phyloP scores from a whole-genome alignment of 208 protist genomes.

The Strigomonas galati region DNA sequence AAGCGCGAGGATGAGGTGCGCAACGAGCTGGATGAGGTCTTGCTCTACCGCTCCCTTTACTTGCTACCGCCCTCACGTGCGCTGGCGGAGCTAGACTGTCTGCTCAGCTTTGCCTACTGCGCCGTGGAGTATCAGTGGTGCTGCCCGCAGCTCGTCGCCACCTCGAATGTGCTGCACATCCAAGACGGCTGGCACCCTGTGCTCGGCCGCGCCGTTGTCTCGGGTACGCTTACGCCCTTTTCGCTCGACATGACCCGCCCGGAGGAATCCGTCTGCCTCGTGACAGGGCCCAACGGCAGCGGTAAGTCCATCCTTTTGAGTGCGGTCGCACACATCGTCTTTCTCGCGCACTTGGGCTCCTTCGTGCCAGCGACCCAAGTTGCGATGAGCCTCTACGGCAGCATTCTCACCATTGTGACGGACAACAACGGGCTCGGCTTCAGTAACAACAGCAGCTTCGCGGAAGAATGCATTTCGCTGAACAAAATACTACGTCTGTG shows the following conservation, averaged over 20 bases:
- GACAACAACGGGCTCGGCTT: background rate
- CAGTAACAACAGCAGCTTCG: constrained; percentile 50
- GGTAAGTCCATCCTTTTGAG: constrained; percentile 92
- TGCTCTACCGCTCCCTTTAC: constrained; percentile 59
- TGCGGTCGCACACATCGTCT: constrained; percentile 90
- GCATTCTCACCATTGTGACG: constrained; percentile 41
- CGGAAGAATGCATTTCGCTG: constrained; percentile 58
- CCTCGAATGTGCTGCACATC: constrained; percentile 47
- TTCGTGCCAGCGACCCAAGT: constrained; percentile 85
- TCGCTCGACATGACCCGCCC: constrained; percentile 29
- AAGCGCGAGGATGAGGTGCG: constrained; percentile 64
- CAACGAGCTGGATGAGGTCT: constrained; percentile 45
- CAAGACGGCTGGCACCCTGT: constrained; percentile 70
- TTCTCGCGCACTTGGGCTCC: constrained; percentile 91
- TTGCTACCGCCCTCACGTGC: constrained; percentile 46
- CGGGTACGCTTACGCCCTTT: constrained; percentile 50
- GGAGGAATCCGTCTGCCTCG: constrained; percentile 50
- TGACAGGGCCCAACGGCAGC: constrained; percentile 86
- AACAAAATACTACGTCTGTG: constrained; percentile 56
- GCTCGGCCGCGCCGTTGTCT: constrained; percentile 32
- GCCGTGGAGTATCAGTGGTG: constrained; percentile 68
- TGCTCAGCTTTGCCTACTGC: constrained; percentile 60
- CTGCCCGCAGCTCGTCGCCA: constrained; percentile 8
- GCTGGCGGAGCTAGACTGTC: constrained; percentile 75
- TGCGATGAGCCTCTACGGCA: constrained; percentile 45